Conservation (phyloP, 441 rosid genomes). For the Pelargonium hybrid region DNA sequence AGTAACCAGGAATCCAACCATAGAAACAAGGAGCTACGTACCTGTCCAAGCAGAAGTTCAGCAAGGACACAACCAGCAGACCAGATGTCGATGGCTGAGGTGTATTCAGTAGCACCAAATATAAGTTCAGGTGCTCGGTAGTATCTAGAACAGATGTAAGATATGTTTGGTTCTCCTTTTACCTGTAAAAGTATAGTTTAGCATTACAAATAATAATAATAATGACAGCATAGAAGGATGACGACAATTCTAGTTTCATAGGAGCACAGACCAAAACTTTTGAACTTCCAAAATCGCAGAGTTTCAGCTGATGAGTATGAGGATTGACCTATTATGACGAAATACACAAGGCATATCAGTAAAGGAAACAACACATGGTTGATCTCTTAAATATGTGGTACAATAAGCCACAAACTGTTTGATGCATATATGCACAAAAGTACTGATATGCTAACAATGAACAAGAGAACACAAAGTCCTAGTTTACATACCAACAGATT, state of each 20-base stretch:
- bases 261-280: slow-evolving; percentile 68
- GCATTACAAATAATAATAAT: background rate
- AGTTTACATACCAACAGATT: slow-evolving; percentile 89
- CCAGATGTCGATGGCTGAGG: slow-evolving; percentile 89
- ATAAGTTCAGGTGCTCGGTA: slow-evolving; percentile 96
- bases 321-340: slow-evolving; percentile 57
- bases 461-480: too few relatives aligned
- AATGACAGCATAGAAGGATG: background rate
- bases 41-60: slow-evolving; percentile 86
- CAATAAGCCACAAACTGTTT: too few relatives aligned
- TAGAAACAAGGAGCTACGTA: slow-evolving; percentile 19
- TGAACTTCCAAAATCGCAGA: slow-evolving; percentile 94
- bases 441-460: background rate
- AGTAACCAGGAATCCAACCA: background rate
- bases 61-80: slow-evolving; percentile 94
- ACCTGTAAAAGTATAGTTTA: slow-evolving; percentile 41
- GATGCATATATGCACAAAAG: too few relatives aligned
- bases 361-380: background rate
- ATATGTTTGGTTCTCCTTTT: slow-evolving; percentile 94
- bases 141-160: slow-evolving; percentile 91
- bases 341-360: background rate
- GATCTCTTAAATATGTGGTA: too few relatives aligned
- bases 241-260: background rate
- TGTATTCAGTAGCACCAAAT: slow-evolving; percentile 92
- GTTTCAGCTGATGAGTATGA: slow-evolving; percentile 89